Conservation (phyloP, 306 rosid species). For the Lupinus albus region DNA sequence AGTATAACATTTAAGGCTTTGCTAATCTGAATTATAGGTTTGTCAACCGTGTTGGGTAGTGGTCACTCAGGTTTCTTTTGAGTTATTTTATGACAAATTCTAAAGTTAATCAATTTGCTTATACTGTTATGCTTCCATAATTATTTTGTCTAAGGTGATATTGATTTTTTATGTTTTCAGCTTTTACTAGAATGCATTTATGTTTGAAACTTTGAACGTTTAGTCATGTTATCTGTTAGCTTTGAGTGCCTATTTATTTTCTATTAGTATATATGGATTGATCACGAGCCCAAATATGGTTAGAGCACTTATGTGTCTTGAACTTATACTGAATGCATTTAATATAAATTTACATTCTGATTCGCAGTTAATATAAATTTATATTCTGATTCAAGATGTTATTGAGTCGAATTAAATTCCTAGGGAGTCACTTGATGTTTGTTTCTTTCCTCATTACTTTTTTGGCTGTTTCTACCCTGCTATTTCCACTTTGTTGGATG, state of each 20-base stretch:
- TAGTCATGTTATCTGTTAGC: too few relatives aligned
- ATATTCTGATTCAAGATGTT: too few relatives aligned
- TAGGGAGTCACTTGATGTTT: too few relatives aligned
- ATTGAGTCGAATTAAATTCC: too few relatives aligned
- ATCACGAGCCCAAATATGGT: neutral
- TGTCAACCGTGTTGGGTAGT: too few relatives aligned
- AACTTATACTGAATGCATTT: neutral
- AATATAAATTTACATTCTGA: neutral
- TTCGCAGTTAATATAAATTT: too few relatives aligned
- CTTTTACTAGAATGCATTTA: slow-evolving; percentile 1
- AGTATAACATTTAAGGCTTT: too few relatives aligned
- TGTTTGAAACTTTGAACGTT: slow-evolving; percentile 8
- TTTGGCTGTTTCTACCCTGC: too few relatives aligned
- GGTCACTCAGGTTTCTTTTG: slow-evolving; percentile 6
- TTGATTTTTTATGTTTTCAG: slow-evolving; percentile 3
- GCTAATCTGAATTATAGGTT: too few relatives aligned
- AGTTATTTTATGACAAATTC: neutral
- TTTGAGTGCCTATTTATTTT: too few relatives aligned
- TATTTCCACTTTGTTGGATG: too few relatives aligned
- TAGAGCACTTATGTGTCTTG: neutral
- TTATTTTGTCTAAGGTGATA: neutral
- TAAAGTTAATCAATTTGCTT: slow-evolving; percentile 11
- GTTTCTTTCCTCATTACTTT: too few relatives aligned
- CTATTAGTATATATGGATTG: neutral
- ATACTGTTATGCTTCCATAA: slow-evolving; percentile 19